Evolutionary conservation across 768 basidiomycete species (phyloP), one percentile per base, ranked within the genome.

Genomic region (Russula earlei): DNA sequence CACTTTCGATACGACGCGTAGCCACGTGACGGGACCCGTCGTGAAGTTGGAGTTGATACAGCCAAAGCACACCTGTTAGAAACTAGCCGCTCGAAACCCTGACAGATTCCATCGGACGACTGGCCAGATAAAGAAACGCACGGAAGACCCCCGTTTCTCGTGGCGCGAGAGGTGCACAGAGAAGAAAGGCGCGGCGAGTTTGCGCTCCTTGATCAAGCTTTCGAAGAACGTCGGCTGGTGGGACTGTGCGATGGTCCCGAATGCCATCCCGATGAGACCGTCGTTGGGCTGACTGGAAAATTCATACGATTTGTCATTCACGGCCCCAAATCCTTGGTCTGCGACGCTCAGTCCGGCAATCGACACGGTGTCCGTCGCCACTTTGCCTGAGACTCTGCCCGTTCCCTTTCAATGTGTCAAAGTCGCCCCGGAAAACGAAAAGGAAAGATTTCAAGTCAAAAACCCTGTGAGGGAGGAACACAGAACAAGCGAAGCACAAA

Each of bases 221-320:
- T 87, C 85, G 58, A 85, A 82, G 61, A 84, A 78, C 0, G 84
- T 85, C 8, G 76, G 72, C 49, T 72, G 58, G 12, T 62, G 64
- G 0, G 71, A 74, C 44, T 62, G 67, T 11, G 83, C 67, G 52
- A 86, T 82, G 40, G 75, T 69, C 34, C 78, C 69, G 61, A 86
- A 87, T 11, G 79, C 83, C 64, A 86, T 67, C 24, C 84, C 84
- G 7, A 83, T 65, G 11, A 85, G 70, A 11, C 84, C 85, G 44
- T 75, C 74, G 55, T 74, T 80, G 8, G 83, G 82, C 17, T 72
- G 70, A 37, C 63, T 62, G 33, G 69, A 67, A 66, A 85, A 82
- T 62, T 79, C 80, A 5, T 68, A 62, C 0, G 80, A 78, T 49
- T 75, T 73, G 4, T 67, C 63, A 19, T 52, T 63, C 48, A 80